Conservation (phyloP, 202 grass and related monocot species). For the Brachypodium distachyon region DNA sequence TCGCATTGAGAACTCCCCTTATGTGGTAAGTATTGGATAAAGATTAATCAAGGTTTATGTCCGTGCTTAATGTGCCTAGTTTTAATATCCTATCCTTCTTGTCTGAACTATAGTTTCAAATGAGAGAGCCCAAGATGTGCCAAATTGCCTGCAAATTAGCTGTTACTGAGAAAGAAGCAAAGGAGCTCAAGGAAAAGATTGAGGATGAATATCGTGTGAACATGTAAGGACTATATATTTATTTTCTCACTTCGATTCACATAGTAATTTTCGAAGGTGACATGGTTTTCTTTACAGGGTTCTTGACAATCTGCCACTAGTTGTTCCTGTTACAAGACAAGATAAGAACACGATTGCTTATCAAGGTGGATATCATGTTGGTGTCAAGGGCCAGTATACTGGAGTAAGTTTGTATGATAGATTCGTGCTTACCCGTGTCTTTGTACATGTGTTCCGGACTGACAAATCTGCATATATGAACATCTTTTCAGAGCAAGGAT, state of each 20-base stretch:
- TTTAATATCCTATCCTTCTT: neutral
- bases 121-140: conserved; percentile 93
- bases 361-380: conserved; percentile 69
- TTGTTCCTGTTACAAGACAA: conserved; percentile 52
- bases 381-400: conserved; percentile 40
- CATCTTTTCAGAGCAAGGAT: conserved; percentile 46
- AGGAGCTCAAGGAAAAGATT: conserved; percentile 96
- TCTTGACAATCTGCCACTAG: conserved; percentile 94
- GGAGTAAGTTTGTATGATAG: conserved; percentile 37
- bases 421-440: neutral
- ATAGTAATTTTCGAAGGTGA: neutral
- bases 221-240: conserved; percentile 52
- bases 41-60: neutral
- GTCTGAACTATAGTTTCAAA: conserved; percentile 68
- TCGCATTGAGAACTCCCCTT: conserved; percentile 94
- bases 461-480: neutral
- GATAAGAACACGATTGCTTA: conserved; percentile 46
- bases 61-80: neutral
- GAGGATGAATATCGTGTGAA: conserved; percentile 95
- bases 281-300: conserved; percentile 52
- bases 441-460: neutral
- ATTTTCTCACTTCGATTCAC: neutral
- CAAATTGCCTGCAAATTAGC: conserved; percentile 74
- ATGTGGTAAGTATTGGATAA: conserved; percentile 50
- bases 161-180: conserved; percentile 66